phyloP scores from a whole-genome alignment of 768 basidiomycete genomes.

The Trametes sanguinea region DNA sequence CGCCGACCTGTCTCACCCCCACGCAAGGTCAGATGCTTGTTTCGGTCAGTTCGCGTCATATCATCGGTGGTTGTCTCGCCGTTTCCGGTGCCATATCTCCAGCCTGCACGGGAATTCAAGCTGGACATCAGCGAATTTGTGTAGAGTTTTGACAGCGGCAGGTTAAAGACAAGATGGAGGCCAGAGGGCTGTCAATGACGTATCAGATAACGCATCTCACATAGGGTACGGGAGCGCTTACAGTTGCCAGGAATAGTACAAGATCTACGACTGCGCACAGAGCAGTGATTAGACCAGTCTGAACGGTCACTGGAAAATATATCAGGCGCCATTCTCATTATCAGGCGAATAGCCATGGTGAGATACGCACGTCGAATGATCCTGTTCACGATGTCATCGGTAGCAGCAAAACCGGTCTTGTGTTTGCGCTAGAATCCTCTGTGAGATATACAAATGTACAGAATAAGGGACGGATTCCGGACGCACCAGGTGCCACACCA shows the following conservation, averaged over 20 bases:
- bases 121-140: conserved; percentile 43
- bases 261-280: conserved; percentile 32
- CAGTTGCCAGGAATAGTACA: conserved; percentile 35
- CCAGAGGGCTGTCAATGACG: conserved; percentile 21
- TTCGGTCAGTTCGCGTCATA: conserved; percentile 9
- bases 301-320: conserved; percentile 37
- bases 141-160: conserved; percentile 42
- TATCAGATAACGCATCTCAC: not conserved
- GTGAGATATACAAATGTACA: not conserved
- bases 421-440: conserved; percentile 36
- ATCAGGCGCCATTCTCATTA: no score
- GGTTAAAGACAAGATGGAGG: conserved; percentile 38
- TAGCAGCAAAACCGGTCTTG: conserved; percentile 44
- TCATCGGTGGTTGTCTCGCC: conserved; percentile 20
- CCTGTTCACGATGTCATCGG: conserved; percentile 45
- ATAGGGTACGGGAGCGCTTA: conserved; percentile 7
- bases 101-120: conserved; percentile 39
- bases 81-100: conserved; percentile 29
- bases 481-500: conserved; percentile 47
- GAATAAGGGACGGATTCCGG: not conserved
- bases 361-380: conserved; percentile 42
- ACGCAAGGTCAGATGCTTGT: conserved; percentile 14
- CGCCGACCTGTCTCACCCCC: conserved; percentile 15
- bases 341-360: not conserved
- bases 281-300: conserved; percentile 40